A percentile compares a stretch with the other conserved stretches of the same genome.
These are phyloP conservation scores for Aspergillus brasiliensis DNA, from an alignment of 2,329 filamentous ascomycete genomes.

Conservation along the genomic window DNA sequence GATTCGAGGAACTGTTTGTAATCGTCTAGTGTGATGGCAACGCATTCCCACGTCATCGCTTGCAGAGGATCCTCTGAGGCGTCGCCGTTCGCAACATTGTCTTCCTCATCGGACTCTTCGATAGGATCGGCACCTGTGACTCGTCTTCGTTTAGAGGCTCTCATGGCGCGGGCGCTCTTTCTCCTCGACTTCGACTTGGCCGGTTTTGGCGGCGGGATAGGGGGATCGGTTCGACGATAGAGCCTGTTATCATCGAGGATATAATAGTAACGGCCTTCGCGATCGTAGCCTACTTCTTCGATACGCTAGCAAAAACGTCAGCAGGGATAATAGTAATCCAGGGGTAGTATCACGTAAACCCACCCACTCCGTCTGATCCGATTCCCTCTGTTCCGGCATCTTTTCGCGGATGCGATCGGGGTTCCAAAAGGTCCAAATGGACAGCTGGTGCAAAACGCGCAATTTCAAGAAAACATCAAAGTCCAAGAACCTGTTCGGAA, in stretches of 20 bases:
- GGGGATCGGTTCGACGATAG: constrained; percentile 81
- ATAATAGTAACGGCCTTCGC: constrained; percentile 81
- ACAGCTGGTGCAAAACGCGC: constrained; percentile 79
- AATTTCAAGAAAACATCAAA: constrained; percentile 84
- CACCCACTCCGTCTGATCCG: constrained; percentile 83
- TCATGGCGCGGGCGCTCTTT: constrained; percentile 64
- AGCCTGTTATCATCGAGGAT: constrained; percentile 92
- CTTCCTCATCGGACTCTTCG: constrained; percentile 48
- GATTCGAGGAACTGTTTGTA: constrained; percentile 70
- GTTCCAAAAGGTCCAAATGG: constrained; percentile 84
- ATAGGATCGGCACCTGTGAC: constrained; percentile 41
- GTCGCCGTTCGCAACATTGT: constrained; percentile 37
- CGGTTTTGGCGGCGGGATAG: constrained; percentile 58
- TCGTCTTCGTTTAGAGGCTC: constrained; percentile 73
- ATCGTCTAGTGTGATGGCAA: constrained; percentile 79
- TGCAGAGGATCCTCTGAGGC: constrained; percentile 65
- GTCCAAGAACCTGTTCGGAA: constrained; percentile 71
- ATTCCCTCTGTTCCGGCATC: constrained; percentile 80
- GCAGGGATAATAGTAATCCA: not conserved
- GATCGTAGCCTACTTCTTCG: constrained; percentile 72
- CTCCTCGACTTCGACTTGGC: constrained; percentile 66
- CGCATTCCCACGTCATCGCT: constrained; percentile 84
- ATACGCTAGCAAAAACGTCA: constrained; percentile 42
- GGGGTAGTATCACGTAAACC: constrained; percentile 31
- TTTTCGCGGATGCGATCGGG: constrained; percentile 83